Percentiles rank a stretch among this genome's conserved stretches.
These are phyloP conservation scores for Brasilioporus rufonigricans DNA, from an alignment of 768 basidiomycete genomes.

Conservation along the genomic window DNA sequence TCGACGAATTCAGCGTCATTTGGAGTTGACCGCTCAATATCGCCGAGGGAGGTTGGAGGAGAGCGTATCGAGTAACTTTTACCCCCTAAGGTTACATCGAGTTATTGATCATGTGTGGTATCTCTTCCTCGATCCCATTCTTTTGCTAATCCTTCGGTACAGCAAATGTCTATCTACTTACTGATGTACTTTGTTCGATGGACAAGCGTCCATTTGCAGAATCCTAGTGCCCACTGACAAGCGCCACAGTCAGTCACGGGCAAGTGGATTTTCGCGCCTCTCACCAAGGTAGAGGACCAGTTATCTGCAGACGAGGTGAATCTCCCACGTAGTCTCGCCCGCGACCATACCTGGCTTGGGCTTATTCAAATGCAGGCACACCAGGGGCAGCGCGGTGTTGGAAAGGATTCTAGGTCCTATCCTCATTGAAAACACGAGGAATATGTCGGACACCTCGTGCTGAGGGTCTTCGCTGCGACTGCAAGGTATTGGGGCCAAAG, in stretches of 20 bases:
- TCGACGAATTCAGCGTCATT: not conserved
- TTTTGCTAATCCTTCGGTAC: slow-evolving; percentile 8
- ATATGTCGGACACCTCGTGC: slow-evolving; percentile 49
- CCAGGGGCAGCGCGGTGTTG: slow-evolving; percentile 9
- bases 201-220: slow-evolving; percentile 62
- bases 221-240: slow-evolving; percentile 34
- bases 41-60: not conserved
- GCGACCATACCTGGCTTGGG: slow-evolving; percentile 63
- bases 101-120: slow-evolving; percentile 60
- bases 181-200: slow-evolving; percentile 84
- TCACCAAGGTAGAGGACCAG: slow-evolving; percentile 66
- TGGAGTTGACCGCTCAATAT: not conserved
- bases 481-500: slow-evolving; percentile 73
- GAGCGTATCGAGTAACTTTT: slow-evolving; percentile 13
- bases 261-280: slow-evolving; percentile 78
- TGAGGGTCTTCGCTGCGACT: slow-evolving; percentile 69
- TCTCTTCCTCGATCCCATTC: not conserved
- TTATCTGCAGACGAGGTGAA: slow-evolving; percentile 76
- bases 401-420: slow-evolving; percentile 1
- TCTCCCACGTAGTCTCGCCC: slow-evolving; percentile 70
- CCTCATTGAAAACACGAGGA: slow-evolving; percentile 20
- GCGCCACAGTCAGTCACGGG: slow-evolving; percentile 56
- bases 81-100: slow-evolving; percentile 59
- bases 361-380: slow-evolving; percentile 41
- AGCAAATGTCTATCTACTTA: slow-evolving; percentile 72